Evolutionary conservation across 495 filamentous ascomycete species (phyloP).

Genomic region (Monascus purpureus): DNA sequence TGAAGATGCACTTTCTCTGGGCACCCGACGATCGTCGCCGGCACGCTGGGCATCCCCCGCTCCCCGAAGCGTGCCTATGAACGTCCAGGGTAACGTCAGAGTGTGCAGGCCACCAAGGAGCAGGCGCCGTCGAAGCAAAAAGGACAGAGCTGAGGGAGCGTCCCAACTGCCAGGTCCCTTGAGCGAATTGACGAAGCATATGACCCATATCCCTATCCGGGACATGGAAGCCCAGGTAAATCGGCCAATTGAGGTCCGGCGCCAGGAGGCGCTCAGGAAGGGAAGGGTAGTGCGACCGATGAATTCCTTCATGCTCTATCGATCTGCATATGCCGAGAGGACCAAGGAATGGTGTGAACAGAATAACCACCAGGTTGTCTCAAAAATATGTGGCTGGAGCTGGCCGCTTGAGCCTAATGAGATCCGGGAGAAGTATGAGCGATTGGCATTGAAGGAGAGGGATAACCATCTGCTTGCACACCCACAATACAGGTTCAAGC

Average conservation of each 20-base stretch:
- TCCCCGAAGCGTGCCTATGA: not conserved
- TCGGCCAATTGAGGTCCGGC: conserved; percentile 49
- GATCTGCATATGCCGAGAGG: conserved; percentile 79
- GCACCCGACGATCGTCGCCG: conserved; percentile 5
- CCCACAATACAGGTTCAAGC: conserved; percentile 91
- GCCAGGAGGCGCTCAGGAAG: conserved; percentile 52
- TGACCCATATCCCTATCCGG: conserved; percentile 46
- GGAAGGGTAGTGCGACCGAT: conserved; percentile 84
- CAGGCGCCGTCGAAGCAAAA: conserved; percentile 4
- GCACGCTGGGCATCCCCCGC: conserved; percentile 1
- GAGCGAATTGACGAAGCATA: conserved; percentile 60
- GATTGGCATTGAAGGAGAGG: conserved; percentile 67
- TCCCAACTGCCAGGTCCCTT: conserved; percentile 39
- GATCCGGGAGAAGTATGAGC: conserved; percentile 66
- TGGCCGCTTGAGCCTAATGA: conserved; percentile 69
- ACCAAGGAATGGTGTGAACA: conserved; percentile 71
- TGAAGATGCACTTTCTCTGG: conserved; percentile 7
- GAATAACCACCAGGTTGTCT: conserved; percentile 92
- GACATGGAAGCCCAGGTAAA: conserved; percentile 80
- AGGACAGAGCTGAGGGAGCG: conserved; percentile 1
- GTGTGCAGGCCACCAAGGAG: conserved; percentile 2
- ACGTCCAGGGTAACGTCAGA: conserved; percentile 1
- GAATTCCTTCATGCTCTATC: conserved; percentile 98
- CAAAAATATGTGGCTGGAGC: conserved; percentile 65
- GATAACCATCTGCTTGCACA: conserved; percentile 75